phyloP scores from a whole-genome alignment of 768 basidiomycete genomes.

The Pisolithus albus region DNA sequence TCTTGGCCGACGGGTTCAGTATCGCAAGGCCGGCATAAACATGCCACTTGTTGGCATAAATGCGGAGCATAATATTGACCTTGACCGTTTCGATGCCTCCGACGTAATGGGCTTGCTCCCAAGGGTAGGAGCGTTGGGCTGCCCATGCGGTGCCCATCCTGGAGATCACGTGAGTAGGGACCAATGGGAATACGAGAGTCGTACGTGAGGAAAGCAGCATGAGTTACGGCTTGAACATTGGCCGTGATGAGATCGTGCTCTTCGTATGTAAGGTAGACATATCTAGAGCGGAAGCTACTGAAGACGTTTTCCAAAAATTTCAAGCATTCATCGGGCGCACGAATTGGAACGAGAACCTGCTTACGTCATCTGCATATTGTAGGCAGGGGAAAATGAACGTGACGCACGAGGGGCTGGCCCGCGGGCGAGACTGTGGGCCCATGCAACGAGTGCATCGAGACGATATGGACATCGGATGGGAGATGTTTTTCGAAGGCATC shows the following conservation, averaged over 20 bases:
- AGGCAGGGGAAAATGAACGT: background rate
- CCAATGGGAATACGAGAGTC: constrained; percentile 6
- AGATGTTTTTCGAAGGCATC: constrained; percentile 84
- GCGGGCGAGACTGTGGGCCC: constrained; percentile 83
- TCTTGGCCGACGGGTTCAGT: constrained; percentile 83
- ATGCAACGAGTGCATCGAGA: constrained; percentile 92
- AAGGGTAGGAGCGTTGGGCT: constrained; percentile 70
- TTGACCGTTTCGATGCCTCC: constrained; percentile 98
- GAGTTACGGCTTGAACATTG: constrained; percentile 97
- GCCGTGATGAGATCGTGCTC: constrained; percentile 96
- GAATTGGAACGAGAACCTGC: constrained; percentile 85
- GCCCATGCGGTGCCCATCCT: constrained; percentile 99
- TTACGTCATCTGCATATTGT: background rate
- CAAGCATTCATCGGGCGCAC: constrained; percentile 69
- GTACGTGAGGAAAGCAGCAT: constrained; percentile 94
- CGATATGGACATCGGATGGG: constrained; percentile 79
- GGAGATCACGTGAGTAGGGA: constrained; percentile 2
- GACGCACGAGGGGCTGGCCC: constrained; percentile 81
- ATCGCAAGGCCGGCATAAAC: constrained; percentile 99
- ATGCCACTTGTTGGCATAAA: constrained; percentile 97
- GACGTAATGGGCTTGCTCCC: constrained; percentile 93
- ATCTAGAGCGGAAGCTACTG: constrained; percentile 71
- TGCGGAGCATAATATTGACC: constrained; percentile 89
- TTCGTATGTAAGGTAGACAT: constrained; percentile 91
- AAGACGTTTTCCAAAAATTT: constrained; percentile 77